Evolutionary conservation across 306 rosid species (phyloP).

Genomic region (Trifolium subterraneum): DNA sequence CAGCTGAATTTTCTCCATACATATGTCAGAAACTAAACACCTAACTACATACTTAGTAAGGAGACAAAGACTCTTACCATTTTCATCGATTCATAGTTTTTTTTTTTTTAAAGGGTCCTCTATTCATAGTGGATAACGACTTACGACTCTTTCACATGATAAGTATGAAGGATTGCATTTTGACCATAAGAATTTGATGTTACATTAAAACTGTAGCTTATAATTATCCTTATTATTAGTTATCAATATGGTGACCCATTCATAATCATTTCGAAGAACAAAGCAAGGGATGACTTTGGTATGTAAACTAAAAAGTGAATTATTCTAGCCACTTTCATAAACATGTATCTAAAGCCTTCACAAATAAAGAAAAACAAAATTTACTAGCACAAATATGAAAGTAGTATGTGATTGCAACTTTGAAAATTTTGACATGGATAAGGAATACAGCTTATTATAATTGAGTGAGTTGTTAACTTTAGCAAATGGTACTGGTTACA

Average conservation of each 20-base stretch:
- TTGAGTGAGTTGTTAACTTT: not conserved
- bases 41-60: too few relatives aligned
- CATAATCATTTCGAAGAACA: conserved; percentile 45
- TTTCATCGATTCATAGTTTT: too few relatives aligned
- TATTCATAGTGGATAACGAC: too few relatives aligned
- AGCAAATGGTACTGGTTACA: too few relatives aligned
- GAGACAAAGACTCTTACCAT: too few relatives aligned
- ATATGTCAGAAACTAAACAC: too few relatives aligned
- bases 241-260: conserved; percentile 51
- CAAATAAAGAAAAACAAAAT: conserved; percentile 14
- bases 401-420: conserved; percentile 34
- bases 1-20: too few relatives aligned
- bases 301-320: conserved; percentile 8
- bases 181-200: conserved; percentile 53
- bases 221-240: conserved; percentile 51
- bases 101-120: too few relatives aligned
- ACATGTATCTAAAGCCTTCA: conserved; percentile 23
- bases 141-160: conserved; percentile 1
- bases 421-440: conserved; percentile 34
- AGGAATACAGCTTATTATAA: not conserved
- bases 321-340: conserved; percentile 4
- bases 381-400: not conserved
- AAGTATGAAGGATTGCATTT: conserved; percentile 50
- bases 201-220: conserved; percentile 42
- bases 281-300: conserved; percentile 21